Percentiles rank a stretch among this genome's conserved stretches.
These are phyloP conservation scores for Capsicum chinense DNA, from an alignment of 257 asterid genomes.

Conservation along the genomic window DNA sequence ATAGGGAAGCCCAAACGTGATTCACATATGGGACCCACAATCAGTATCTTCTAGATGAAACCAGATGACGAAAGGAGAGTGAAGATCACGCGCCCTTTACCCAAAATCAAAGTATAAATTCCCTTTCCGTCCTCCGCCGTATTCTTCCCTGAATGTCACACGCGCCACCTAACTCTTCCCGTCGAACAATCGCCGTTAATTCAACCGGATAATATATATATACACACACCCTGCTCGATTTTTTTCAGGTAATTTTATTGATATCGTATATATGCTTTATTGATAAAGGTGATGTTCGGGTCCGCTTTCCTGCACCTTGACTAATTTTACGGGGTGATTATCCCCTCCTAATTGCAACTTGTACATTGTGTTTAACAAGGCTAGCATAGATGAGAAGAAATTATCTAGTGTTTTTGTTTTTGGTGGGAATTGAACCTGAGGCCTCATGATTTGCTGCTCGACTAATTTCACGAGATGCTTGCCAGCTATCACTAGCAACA, in stretches of 20 bases:
- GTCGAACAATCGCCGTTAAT: background rate
- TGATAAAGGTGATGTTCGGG: too few relatives aligned
- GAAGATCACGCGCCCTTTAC: background rate
- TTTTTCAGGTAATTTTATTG: background rate
- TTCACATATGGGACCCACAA: slow-evolving; percentile 14
- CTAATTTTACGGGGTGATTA: too few relatives aligned
- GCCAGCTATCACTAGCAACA: too few relatives aligned
- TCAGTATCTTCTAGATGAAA: background rate
- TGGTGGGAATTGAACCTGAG: too few relatives aligned
- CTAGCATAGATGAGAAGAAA: too few relatives aligned
- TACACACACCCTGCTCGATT: background rate
- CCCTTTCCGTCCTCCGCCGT: background rate
- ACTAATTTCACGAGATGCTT: too few relatives aligned
- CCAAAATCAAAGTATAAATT: slow-evolving; percentile 9
- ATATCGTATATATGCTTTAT: too few relatives aligned
- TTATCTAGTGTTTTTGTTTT: too few relatives aligned
- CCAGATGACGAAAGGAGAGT: background rate
- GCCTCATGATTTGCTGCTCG: too few relatives aligned
- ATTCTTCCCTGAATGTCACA: background rate
- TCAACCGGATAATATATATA: background rate
- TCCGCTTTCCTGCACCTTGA: too few relatives aligned
- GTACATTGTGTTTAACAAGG: too few relatives aligned
- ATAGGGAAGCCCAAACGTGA: background rate
- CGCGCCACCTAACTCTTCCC: background rate
- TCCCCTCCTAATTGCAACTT: too few relatives aligned